Evolutionary conservation across 768 basidiomycete species (phyloP).

Genomic region (Suillus subalutaceus): DNA sequence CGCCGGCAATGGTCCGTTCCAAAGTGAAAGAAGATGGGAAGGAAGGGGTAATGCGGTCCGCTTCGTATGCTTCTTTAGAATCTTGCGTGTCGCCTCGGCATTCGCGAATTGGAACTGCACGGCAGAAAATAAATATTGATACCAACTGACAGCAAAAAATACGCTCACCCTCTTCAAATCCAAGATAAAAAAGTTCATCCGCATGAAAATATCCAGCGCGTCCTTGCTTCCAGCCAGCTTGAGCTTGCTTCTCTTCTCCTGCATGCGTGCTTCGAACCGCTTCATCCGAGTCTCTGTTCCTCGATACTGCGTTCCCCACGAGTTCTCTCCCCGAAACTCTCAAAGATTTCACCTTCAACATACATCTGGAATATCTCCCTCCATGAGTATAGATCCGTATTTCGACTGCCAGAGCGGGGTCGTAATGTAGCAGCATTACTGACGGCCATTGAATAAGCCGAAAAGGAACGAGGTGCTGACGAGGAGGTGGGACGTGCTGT

Average conservation of each 20-base stretch:
- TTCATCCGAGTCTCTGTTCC: slow-evolving; percentile 70
- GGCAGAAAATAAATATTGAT: not conserved
- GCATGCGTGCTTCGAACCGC: slow-evolving; percentile 62
- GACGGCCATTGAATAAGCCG: slow-evolving; percentile 31
- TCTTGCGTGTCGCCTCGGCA: slow-evolving; percentile 88
- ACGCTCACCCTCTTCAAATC: slow-evolving; percentile 73
- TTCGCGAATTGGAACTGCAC: slow-evolving; percentile 79
- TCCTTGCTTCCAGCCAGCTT: slow-evolving; percentile 56
- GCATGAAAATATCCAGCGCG: slow-evolving; percentile 70
- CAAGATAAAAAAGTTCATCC: slow-evolving; percentile 77
- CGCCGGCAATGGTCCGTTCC: slow-evolving; percentile 15
- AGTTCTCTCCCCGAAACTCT: slow-evolving; percentile 62
- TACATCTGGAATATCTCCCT: slow-evolving; percentile 89
- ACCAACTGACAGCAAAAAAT: not conserved
- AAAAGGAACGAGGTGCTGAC: slow-evolving; percentile 33
- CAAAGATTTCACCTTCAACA: slow-evolving; percentile 84
- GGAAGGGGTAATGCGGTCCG: slow-evolving; percentile 80
- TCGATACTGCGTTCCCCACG: slow-evolving; percentile 71
- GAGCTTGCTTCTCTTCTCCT: slow-evolving; percentile 52
- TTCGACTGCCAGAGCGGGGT: slow-evolving; percentile 37
- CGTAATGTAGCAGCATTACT: slow-evolving; percentile 35
- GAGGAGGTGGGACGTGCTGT: slow-evolving; percentile 37
- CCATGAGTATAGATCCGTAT: slow-evolving; percentile 82
- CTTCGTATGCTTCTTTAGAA: slow-evolving; percentile 93
- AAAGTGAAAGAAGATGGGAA: slow-evolving; percentile 24